phyloP scores from a whole-genome alignment of 2,329 filamentous ascomycete genomes.

The Aspergillus floridensis region DNA sequence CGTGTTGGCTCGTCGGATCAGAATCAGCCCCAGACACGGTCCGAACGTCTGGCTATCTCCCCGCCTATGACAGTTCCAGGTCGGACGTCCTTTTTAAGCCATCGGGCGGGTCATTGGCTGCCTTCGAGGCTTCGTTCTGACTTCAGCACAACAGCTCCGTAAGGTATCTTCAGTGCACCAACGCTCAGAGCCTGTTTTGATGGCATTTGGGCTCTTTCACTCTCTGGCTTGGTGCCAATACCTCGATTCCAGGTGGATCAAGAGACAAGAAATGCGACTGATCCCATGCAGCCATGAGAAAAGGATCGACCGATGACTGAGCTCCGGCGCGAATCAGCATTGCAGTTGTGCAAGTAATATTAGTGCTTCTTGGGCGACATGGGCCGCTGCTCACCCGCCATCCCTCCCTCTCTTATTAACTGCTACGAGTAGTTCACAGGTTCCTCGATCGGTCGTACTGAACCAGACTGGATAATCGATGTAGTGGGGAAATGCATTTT shows the following conservation, averaged over 20 bases:
- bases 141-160: background rate
- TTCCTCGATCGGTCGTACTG: conserved; percentile 2
- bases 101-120: conserved; percentile 15
- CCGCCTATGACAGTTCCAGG: conserved; percentile 13
- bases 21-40: conserved; percentile 7
- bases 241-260: conserved; percentile 10
- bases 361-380: background rate
- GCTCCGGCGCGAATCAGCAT: background rate
- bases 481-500: background rate
- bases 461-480: conserved; percentile 1
- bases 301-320: background rate
- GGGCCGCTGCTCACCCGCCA: background rate
- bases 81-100: conserved; percentile 7
- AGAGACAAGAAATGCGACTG: conserved; percentile 7
- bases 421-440: background rate
- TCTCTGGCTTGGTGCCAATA: conserved; percentile 1
- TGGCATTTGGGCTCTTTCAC: background rate
- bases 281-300: background rate
- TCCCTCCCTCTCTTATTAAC: background rate
- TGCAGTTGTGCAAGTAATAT: background rate
- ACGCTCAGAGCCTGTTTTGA: background rate
- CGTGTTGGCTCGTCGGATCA: background rate
- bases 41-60: conserved; percentile 10
- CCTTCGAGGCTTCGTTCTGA: conserved; percentile 13
- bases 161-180: background rate